Percentiles rank a stretch among this genome's conserved stretches.
Conservation (phyloP, 768 basidiomycete species). For the Phlebiopsis gigantea region DNA sequence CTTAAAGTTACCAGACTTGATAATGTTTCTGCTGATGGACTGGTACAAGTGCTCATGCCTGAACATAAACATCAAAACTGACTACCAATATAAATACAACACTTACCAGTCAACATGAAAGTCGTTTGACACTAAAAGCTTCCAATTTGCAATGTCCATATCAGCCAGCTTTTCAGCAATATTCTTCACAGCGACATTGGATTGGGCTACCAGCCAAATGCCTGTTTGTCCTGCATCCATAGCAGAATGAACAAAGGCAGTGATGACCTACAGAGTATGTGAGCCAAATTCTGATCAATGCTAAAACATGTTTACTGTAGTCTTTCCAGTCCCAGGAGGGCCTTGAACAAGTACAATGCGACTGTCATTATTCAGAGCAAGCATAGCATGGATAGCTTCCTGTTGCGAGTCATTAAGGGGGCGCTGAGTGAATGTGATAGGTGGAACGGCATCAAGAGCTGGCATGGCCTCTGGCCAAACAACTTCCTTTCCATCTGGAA, state of each 20-base stretch:
- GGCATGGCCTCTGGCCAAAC: conserved; percentile 33
- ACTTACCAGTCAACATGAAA: conserved; percentile 65
- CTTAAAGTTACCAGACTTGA: conserved; percentile 39
- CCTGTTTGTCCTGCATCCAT: conserved; percentile 27
- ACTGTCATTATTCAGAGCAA: conserved; percentile 27
- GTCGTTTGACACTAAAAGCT: conserved; percentile 63
- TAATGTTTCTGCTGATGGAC: conserved; percentile 41
- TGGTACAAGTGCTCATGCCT: conserved; percentile 83
- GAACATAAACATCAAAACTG: conserved; percentile 21
- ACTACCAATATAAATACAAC: conserved; percentile 9
- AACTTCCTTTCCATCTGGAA: conserved; percentile 25
- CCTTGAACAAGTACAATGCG: conserved; percentile 31
- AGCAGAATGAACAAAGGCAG: conserved; percentile 26
- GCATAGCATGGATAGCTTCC: conserved; percentile 33
- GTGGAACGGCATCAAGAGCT: conserved; percentile 14
- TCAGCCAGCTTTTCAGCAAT: conserved; percentile 76
- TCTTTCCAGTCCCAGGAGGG: conserved; percentile 26
- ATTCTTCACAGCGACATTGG: conserved; percentile 86
- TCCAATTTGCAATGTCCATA: conserved; percentile 51
- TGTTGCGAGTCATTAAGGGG: conserved; percentile 37
- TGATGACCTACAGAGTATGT: conserved; percentile 19
- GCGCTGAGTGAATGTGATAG: conserved; percentile 18
- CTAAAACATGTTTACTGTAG: conserved; percentile 5
- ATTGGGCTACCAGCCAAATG: conserved; percentile 80
- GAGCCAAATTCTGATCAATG: background rate